phyloP scores from a whole-genome alignment of 495 filamentous ascomycete species.

The Oidiodendron maius region DNA sequence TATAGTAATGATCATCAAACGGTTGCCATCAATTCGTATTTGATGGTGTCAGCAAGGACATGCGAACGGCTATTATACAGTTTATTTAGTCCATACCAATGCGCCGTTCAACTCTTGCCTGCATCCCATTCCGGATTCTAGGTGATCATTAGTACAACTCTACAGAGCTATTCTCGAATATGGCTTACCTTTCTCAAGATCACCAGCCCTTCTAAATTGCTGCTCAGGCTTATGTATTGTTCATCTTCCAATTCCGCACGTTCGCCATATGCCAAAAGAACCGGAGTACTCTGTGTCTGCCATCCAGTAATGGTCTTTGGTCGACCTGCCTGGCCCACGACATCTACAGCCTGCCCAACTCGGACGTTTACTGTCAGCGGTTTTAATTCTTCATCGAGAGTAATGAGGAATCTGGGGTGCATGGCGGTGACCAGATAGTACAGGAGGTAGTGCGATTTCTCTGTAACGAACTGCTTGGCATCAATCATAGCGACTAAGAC shows the following conservation, averaged over 20 bases:
- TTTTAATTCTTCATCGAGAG: slow-evolving; percentile 88
- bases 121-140: slow-evolving; percentile 27
- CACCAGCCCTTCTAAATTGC: slow-evolving; percentile 87
- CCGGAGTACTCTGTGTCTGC: slow-evolving; percentile 98
- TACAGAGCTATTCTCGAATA: neutral
- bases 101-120: slow-evolving; percentile 19
- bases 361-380: slow-evolving; percentile 93
- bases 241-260: slow-evolving; percentile 96
- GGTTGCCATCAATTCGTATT: slow-evolving; percentile 17
- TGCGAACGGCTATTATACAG: slow-evolving; percentile 23
- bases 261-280: slow-evolving; percentile 88
- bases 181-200: slow-evolving; percentile 87
- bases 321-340: slow-evolving; percentile 92
- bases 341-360: slow-evolving; percentile 96
- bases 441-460: slow-evolving; percentile 85
- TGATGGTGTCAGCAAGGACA: slow-evolving; percentile 15
- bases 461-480: slow-evolving; percentile 89
- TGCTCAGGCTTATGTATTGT: slow-evolving; percentile 87
- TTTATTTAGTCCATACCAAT: slow-evolving; percentile 18
- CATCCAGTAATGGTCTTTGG: slow-evolving; percentile 99
- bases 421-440: slow-evolving; percentile 98
- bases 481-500: slow-evolving; percentile 90
- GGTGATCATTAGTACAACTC: slow-evolving; percentile 5
- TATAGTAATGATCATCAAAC: neutral
- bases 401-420: slow-evolving; percentile 93